Evolutionary conservation across 1,284 basidiomycete genomes (phyloP).

Genomic region (Tilletiopsis washingtonensis): DNA sequence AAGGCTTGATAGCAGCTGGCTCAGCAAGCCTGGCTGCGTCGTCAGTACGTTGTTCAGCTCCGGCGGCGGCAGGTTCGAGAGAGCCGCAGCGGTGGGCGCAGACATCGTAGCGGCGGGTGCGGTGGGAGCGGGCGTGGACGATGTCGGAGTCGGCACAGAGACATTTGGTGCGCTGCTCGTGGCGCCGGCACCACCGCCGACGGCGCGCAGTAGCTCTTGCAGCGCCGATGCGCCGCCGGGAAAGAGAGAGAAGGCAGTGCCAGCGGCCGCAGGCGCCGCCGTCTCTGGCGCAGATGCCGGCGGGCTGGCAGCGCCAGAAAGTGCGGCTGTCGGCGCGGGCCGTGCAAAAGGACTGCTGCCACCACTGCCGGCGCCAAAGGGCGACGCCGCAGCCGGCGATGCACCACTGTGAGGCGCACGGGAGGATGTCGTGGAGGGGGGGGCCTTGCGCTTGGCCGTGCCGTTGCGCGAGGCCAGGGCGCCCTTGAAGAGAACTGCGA

Average conservation of each 20-base stretch:
- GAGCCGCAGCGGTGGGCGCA: not conserved
- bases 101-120: not conserved
- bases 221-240: constrained; percentile 4
- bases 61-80: constrained; percentile 3
- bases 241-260: not conserved
- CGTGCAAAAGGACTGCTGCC: not conserved
- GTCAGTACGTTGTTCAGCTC: constrained; percentile 1
- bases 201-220: constrained; percentile 15
- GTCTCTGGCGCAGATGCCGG: no score
- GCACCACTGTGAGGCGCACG: not conserved
- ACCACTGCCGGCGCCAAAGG: not conserved
- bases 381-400: not conserved
- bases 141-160: not conserved
- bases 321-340: not conserved
- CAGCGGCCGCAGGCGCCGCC: not conserved
- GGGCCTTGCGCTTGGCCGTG: not conserved
- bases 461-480: constrained; percentile 4
- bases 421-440: not conserved
- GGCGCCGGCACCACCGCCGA: constrained; percentile 7
- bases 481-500: constrained; percentile 30
- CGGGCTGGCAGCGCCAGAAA: not conserved
- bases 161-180: no score
- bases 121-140: not conserved
- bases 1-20: constrained; percentile 4
- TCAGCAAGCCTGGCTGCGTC: constrained; percentile 2